phyloP scores from a whole-genome alignment of 306 rosid genomes.

The Quercus agrifolia region DNA sequence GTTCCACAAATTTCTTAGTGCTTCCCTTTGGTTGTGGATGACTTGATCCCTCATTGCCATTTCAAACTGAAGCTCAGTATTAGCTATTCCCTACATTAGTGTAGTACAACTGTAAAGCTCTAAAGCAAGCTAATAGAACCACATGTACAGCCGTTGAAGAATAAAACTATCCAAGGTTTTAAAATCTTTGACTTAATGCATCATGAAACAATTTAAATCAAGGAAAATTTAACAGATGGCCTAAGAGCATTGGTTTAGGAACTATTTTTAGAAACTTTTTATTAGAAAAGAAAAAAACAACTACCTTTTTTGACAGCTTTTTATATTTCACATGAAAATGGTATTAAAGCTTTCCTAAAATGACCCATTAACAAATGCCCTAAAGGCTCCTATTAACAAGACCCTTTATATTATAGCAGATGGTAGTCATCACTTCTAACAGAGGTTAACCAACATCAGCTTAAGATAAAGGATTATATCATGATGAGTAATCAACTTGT shows the following conservation, averaged over 20 bases:
- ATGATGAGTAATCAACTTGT: neutral
- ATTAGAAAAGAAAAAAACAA: no score
- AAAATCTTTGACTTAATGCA: neutral
- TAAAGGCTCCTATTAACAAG: no score
- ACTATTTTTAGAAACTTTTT: no score
- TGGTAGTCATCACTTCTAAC: no score
- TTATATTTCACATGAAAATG: no score
- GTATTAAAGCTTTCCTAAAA: no score
- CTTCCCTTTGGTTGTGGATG: conserved; percentile 53
- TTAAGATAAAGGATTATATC: neutral
- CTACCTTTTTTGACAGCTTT: no score
- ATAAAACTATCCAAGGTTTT: neutral
- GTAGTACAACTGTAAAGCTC: neutral
- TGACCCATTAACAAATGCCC: no score
- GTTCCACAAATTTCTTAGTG: conserved; percentile 49
- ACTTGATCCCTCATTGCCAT: conserved; percentile 71
- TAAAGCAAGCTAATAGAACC: neutral
- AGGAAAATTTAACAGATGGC: no score
- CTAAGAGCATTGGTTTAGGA: no score
- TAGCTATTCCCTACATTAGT: conserved; percentile 49
- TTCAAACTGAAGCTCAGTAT: conserved; percentile 62
- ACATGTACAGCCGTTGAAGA: neutral
- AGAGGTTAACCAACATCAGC: no score
- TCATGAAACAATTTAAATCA: neutral
- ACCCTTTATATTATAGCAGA: no score